Evolutionary conservation across 2,329 filamentous ascomycete species (phyloP), one percentile per base, ranked within the genome.

Genomic region (Truncatella angustata): DNA sequence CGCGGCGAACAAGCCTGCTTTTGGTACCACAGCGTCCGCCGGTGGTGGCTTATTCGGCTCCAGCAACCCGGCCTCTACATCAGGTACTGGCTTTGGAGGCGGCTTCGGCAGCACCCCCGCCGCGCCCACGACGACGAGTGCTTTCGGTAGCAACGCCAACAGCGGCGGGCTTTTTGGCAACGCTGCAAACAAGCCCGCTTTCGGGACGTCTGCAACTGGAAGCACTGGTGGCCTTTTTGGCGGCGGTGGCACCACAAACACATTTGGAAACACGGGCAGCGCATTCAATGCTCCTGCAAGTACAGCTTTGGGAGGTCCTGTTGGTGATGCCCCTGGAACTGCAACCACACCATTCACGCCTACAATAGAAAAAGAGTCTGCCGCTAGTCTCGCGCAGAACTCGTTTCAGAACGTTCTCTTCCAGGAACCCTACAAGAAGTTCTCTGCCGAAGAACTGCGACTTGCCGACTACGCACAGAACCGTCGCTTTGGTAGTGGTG

Each of bases 401-500:
- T 79, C 86, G 4, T 95, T 88, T 69, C 90, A 94, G 69, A 93
- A 85, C 60, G 84, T 95, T 52, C 75, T 87, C 20, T 91, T 93
- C 68, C 86, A 88, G 72, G 84, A 86, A 21, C 82, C 87, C 1
- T 95, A 93, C 74, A 86, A 86, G 69, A 95, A 94, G 67, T 97
- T 88, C 76, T 97, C 93, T 9, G 83, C 90, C n/a, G 94, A 90
- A 62, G 87, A 94, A 69, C 73, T 94, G 50, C 81, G 90, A 64
- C 71, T 96, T 55, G 90, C 85, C 42, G 94, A 99, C 70, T 99
- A 99, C 68, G 82, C 86, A 54, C 88, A 92, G 69, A 92, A 92
- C 47, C 85, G 92, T 54, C 87, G 87, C 50, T 90, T 83, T 66
- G 94, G 92, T 30, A 96, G 93, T 70, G 80, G 82, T 37, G 90